Percentiles rank a stretch among this genome's conserved stretches.
These are phyloP conservation scores for Grammothele lineata DNA, from an alignment of 768 basidiomycete genomes.

Conservation along the genomic window DNA sequence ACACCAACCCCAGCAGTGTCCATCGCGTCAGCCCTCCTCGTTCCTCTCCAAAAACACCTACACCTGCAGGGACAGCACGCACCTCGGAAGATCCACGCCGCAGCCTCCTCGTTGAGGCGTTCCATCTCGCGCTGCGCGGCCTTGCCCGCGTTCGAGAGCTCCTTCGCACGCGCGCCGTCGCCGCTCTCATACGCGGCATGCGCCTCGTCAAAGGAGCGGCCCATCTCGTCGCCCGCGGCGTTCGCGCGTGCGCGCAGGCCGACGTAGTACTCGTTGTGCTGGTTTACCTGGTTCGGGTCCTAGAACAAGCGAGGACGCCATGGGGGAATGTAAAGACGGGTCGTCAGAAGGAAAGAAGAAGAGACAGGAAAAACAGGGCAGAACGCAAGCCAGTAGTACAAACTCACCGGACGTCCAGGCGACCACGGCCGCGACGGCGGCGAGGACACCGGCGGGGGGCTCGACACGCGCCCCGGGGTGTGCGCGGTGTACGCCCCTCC, in stretches of 20 bases:
- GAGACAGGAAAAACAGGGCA: background rate
- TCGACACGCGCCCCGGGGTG: background rate
- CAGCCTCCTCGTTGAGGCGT: constrained; percentile 72
- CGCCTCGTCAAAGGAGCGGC: constrained; percentile 60
- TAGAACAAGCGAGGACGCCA: constrained; percentile 12
- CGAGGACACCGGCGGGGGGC: background rate
- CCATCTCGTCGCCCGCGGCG: constrained; percentile 78
- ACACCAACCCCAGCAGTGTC: background rate
- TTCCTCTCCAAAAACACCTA: constrained; percentile 1
- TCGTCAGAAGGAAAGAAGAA: no score
- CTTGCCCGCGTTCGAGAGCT: constrained; percentile 78
- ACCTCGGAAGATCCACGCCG: constrained; percentile 85
- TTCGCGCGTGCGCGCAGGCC: constrained; percentile 72
- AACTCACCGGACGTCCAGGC: constrained; percentile 9
- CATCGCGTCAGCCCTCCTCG: background rate
- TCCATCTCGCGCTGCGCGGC: constrained; percentile 76
- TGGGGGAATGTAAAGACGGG: no score
- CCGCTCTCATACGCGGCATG: constrained; percentile 70
- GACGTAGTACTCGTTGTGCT: constrained; percentile 64
- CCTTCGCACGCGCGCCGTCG: constrained; percentile 77
- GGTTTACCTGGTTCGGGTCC: constrained; percentile 61
- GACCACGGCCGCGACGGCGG: constrained; percentile 15
- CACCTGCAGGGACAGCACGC: background rate
- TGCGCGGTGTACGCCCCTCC: background rate
- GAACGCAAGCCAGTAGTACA: background rate